phyloP scores from a whole-genome alignment of 2,329 filamentous ascomycete genomes.

The Xylariales sp. region DNA sequence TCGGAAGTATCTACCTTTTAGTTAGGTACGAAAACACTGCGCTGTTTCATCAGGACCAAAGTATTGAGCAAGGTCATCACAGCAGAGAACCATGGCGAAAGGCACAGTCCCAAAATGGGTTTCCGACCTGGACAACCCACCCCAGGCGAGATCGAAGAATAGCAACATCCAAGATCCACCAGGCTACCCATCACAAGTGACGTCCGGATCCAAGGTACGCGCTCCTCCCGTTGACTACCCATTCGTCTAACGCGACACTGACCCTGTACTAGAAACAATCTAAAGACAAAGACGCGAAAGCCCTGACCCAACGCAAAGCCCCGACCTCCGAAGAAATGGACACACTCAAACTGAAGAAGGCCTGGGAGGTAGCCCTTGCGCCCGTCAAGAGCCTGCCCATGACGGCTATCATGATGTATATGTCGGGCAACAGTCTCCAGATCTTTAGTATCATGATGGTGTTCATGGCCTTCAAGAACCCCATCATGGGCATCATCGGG shows the following conservation, averaged over 20 bases:
- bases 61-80: no score
- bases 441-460: slow-evolving; percentile 99
- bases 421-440: slow-evolving; percentile 96
- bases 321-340: slow-evolving; percentile 84
- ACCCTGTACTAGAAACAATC: slow-evolving; percentile 36
- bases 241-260: background rate
- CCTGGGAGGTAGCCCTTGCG: slow-evolving; percentile 92
- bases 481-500: slow-evolving; percentile 74
- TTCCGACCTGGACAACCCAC: slow-evolving; percentile 67
- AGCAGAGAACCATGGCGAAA: slow-evolving; percentile 29
- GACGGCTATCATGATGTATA: slow-evolving; percentile 99
- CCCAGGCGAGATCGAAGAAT: slow-evolving; percentile 61
- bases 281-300: slow-evolving; percentile 42
- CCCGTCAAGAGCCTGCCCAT: slow-evolving; percentile 93
- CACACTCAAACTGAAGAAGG: slow-evolving; percentile 94
- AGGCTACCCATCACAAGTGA: slow-evolving; percentile 65
- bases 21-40: no score
- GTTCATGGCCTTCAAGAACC: slow-evolving; percentile 97
- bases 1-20: no score
- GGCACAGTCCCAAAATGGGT: slow-evolving; percentile 71
- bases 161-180: slow-evolving; percentile 75
- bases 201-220: slow-evolving; percentile 53
- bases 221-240: slow-evolving; percentile 6
- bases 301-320: slow-evolving; percentile 51
- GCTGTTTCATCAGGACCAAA: no score